A percentile compares a stretch with the other conserved stretches of the same genome.
phyloP scores from a whole-genome alignment of 1,284 basidiomycete species.

The Waitea zeae region DNA sequence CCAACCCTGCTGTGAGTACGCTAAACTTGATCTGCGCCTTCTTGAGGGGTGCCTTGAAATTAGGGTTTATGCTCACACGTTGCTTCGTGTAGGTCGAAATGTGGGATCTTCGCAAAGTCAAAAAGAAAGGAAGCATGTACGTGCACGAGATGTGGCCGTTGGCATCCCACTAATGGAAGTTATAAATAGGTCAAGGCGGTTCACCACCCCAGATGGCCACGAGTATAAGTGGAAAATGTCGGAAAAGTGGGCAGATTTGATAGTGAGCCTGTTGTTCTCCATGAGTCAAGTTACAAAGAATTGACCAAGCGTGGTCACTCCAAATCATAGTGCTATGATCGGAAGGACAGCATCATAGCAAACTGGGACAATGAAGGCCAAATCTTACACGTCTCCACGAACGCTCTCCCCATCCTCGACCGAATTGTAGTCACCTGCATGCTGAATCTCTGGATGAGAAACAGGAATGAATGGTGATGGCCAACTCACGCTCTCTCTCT shows the following conservation, averaged over 20 bases:
- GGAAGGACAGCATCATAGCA: constrained; percentile 27
- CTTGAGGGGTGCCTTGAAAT: too few relatives aligned
- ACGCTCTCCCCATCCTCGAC: constrained; percentile 26
- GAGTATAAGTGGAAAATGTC: constrained; percentile 44
- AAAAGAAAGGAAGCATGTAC: too few relatives aligned
- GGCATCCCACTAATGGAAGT: too few relatives aligned
- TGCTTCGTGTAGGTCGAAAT: too few relatives aligned
- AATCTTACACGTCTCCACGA: constrained; percentile 21
- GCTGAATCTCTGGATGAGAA: constrained; percentile 33
- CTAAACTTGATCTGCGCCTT: too few relatives aligned
- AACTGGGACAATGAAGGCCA: constrained; percentile 24
- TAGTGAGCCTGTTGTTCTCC: constrained; percentile 18
- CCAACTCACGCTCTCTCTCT: neutral
- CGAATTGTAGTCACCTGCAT: constrained; percentile 37
- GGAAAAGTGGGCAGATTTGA: constrained; percentile 28
- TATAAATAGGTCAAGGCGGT: constrained; percentile 34
- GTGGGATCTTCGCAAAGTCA: too few relatives aligned
- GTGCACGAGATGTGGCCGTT: too few relatives aligned
- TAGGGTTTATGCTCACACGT: too few relatives aligned
- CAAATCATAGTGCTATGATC: constrained; percentile 28
- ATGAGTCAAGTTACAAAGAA: neutral
- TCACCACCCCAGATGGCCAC: constrained; percentile 25
- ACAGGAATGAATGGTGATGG: constrained; percentile 19
- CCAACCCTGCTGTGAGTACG: too few relatives aligned
- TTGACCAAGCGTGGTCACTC: constrained; percentile 3